Conservation (phyloP, 169 alveolate genomes). For the Plasmodium gaboni region DNA sequence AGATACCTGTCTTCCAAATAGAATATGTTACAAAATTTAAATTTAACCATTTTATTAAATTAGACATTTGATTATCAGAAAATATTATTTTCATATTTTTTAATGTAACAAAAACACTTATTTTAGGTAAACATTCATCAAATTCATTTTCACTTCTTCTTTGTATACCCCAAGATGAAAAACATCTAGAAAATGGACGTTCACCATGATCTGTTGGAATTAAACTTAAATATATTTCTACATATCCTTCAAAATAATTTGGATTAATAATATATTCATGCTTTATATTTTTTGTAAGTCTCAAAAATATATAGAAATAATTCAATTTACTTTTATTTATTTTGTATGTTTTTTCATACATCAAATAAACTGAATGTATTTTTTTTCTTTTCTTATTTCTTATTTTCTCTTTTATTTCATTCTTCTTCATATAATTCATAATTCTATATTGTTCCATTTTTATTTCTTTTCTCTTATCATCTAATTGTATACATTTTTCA, state of each 20-base stretch:
- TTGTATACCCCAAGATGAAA: slow-evolving; percentile 75
- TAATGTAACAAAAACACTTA: slow-evolving; percentile 68
- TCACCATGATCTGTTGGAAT: slow-evolving; percentile 77
- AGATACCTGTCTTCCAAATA: slow-evolving; percentile 65
- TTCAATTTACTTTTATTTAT: slow-evolving; percentile 48
- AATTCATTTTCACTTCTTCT: slow-evolving; percentile 70
- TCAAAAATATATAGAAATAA: slow-evolving; percentile 52
- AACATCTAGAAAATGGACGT: slow-evolving; percentile 74
- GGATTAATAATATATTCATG: slow-evolving; percentile 75
- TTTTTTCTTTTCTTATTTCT: slow-evolving; percentile 63
- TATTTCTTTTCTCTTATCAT: slow-evolving; percentile 18
- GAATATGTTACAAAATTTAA: slow-evolving; percentile 31
- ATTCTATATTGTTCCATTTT: slow-evolving; percentile 21
- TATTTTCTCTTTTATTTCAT: slow-evolving; percentile 73
- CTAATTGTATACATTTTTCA: slow-evolving; percentile 9
- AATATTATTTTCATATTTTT: slow-evolving; percentile 69
- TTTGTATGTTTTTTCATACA: slow-evolving; percentile 75
- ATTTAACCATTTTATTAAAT: slow-evolving; percentile 68
- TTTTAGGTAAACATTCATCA: slow-evolving; percentile 72
- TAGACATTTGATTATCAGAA: slow-evolving; percentile 68
- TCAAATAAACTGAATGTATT: slow-evolving; percentile 66
- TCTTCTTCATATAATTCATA: slow-evolving; percentile 30
- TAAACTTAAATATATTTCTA: slow-evolving; percentile 72
- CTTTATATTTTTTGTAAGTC: slow-evolving; percentile 64
- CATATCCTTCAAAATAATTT: slow-evolving; percentile 66